Percentiles rank a stretch among this genome's conserved stretches.
These are phyloP conservation scores for Rhodotorula paludigena DNA, from an alignment of 768 basidiomycete species.

Conservation along the genomic window DNA sequence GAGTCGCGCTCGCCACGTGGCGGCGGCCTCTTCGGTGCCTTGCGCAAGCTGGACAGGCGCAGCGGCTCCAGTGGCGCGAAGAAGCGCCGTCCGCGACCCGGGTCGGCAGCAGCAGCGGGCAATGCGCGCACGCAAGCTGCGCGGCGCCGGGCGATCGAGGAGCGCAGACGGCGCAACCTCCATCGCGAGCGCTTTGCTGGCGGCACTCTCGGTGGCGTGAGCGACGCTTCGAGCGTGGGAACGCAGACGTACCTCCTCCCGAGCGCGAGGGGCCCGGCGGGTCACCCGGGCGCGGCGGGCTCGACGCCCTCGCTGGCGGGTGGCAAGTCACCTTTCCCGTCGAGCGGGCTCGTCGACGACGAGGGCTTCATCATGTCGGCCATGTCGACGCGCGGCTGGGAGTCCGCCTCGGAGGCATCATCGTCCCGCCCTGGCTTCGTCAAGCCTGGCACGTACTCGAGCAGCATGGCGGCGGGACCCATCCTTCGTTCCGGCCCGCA, in stretches of 20 bases:
- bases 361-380: constrained; percentile 85
- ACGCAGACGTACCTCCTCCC: constrained; percentile 31
- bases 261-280: constrained; percentile 53
- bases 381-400: constrained; percentile 59
- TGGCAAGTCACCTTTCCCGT: constrained; percentile 14
- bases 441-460: constrained; percentile 33
- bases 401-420: constrained; percentile 13
- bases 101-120: no score
- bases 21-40: constrained; percentile 78
- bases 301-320: constrained; percentile 57
- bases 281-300: constrained; percentile 51
- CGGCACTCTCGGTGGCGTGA: background rate
- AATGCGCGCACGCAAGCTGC: constrained; percentile 27
- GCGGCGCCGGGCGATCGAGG: constrained; percentile 30
- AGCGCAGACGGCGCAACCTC: constrained; percentile 15
- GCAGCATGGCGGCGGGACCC: constrained; percentile 4
- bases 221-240: constrained; percentile 27
- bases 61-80: constrained; percentile 39
- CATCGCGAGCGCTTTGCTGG: constrained; percentile 25
- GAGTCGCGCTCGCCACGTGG: constrained; percentile 72
- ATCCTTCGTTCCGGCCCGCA: constrained; percentile 25
- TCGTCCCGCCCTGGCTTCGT: constrained; percentile 18
- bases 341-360: constrained; percentile 50
- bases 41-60: constrained; percentile 57
- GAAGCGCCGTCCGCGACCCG: constrained; percentile 26